Percentiles rank a stretch among this genome's conserved stretches.
phyloP scores from a whole-genome alignment of 2,329 filamentous ascomycete species.

The Exophiala aquamarina region DNA sequence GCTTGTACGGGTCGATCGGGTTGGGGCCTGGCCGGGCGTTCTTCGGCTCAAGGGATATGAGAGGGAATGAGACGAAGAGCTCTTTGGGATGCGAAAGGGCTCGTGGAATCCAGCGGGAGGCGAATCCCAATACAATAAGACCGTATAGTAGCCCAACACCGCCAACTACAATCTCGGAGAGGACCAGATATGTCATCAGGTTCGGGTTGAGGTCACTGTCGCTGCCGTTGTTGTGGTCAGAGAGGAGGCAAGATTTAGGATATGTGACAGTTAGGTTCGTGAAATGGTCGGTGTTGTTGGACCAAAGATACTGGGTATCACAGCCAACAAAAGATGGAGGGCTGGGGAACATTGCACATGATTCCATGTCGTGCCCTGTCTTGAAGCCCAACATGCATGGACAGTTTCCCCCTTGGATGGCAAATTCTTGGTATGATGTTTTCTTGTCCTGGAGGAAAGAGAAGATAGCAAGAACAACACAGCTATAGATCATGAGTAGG shows the following conservation, averaged over 20 bases:
- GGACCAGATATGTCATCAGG: constrained; percentile 21
- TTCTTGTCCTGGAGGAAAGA: constrained; percentile 13
- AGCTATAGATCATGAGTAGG: constrained; percentile 10
- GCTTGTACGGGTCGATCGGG: too few species aligned
- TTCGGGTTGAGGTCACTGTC: constrained; percentile 15
- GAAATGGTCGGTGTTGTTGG: constrained; percentile 6
- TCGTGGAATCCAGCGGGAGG: constrained; percentile 10
- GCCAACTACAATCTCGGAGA: constrained; percentile 47
- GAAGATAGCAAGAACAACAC: constrained; percentile 8
- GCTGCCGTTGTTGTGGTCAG: not conserved
- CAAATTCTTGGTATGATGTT: constrained; percentile 13
- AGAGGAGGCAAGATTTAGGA: constrained; percentile 14
- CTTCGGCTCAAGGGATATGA: not conserved
- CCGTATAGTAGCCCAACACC: constrained; percentile 45
- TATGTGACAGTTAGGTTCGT: constrained; percentile 4
- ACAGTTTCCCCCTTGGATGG: constrained; percentile 7
- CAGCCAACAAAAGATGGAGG: constrained; percentile 4
- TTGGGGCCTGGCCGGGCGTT: too few species aligned
- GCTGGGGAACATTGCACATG: not conserved
- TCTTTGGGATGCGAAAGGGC: constrained; percentile 4
- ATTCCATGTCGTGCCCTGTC: constrained; percentile 11
- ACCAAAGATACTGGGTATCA: constrained; percentile 6
- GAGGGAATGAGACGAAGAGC: constrained; percentile 8
- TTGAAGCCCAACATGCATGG: constrained; percentile 14
- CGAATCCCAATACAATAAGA: constrained; percentile 12